phyloP scores from a whole-genome alignment of 2,329 filamentous ascomycete species.

The Epichloe gansuensis region DNA sequence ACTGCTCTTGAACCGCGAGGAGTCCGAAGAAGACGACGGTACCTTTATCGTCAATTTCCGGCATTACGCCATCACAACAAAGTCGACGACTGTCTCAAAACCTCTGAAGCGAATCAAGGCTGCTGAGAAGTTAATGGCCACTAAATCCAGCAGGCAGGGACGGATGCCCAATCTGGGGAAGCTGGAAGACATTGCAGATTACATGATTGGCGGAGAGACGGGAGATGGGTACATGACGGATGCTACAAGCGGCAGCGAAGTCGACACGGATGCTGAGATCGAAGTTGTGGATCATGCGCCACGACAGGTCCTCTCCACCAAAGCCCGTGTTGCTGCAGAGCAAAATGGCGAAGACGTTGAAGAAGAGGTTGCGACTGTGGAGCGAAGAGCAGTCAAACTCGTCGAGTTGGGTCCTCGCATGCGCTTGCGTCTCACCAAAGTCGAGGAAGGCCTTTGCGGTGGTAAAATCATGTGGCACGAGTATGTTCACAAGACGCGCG shows the following conservation, averaged over 20 bases:
- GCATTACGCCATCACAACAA: conserved; percentile 92
- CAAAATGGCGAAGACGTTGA: conserved; percentile 29
- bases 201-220: conserved; percentile 71
- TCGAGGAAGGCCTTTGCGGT: conserved; percentile 82
- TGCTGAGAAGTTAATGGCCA: conserved; percentile 62
- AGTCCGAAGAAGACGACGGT: conserved; percentile 43
- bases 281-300: conserved; percentile 60
- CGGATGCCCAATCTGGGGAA: conserved; percentile 76
- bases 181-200: conserved; percentile 87
- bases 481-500: conserved; percentile 71
- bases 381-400: conserved; percentile 80
- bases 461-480: conserved; percentile 98
- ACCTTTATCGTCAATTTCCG: conserved; percentile 76
- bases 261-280: conserved; percentile 90
- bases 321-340: conserved; percentile 29
- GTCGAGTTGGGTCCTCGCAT: conserved; percentile 86
- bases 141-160: conserved; percentile 50
- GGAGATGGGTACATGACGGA: conserved; percentile 76
- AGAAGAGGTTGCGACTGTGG: conserved; percentile 45
- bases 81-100: conserved; percentile 71
- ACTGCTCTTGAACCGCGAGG: conserved; percentile 76
- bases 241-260: conserved; percentile 71
- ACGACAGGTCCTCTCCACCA: conserved; percentile 47
- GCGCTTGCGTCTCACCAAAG: conserved; percentile 81
- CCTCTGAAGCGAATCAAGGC: conserved; percentile 72